Evolutionary conservation across 2,329 filamentous ascomycete genomes (phyloP), one percentile per base, ranked within the genome.

Genomic region (Beauveria medogensis): DNA sequence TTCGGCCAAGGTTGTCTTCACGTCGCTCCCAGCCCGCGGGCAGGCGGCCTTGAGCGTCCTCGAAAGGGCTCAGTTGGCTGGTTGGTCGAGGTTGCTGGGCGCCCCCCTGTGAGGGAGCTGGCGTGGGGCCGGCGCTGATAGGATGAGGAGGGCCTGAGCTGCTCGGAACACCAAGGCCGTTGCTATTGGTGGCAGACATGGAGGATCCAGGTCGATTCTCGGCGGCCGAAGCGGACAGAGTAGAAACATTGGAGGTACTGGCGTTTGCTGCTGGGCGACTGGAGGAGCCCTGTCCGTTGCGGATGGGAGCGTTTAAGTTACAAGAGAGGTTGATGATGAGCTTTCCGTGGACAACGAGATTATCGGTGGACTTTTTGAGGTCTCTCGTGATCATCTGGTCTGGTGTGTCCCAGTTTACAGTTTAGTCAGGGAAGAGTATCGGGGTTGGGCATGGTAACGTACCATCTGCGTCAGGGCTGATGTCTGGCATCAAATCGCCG

Each of bases 371-470:
- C 76, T 97, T 97, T 73, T 97, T 97, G 40, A 99, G 82, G 73
- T 99, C 94, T 67, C 92, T 83, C 55, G 94, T 97, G 71, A 99
- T 90, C 93, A 97, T 99, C 77, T 97, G 92, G 85, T 97, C 83
- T 97, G 85, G 67, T 65, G 62, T 40, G 28, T 40, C 22, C 26
- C 28, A 46, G 54, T 43, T 55, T 61, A 70, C 28, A 47, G 53
- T 43, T 55, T 61, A 70, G 69, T 65, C 64, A 12, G 68, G 61
- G 12, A 60, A 62, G 55, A 64, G 52, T 50, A 34, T 58, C 12
- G 20, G 18, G 22, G 53, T 28, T 55, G 55, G 48, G 47, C 41
- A 55, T 51, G 2, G 55, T 61, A 62, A 78, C 82, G 71, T 82
- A 97, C 94, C 93, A 78, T 97, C 94, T 65, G 91, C 90, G 62